Base-by-base conservation (phyloP, 306 rosid species). In the Vigna mungo region DNA sequence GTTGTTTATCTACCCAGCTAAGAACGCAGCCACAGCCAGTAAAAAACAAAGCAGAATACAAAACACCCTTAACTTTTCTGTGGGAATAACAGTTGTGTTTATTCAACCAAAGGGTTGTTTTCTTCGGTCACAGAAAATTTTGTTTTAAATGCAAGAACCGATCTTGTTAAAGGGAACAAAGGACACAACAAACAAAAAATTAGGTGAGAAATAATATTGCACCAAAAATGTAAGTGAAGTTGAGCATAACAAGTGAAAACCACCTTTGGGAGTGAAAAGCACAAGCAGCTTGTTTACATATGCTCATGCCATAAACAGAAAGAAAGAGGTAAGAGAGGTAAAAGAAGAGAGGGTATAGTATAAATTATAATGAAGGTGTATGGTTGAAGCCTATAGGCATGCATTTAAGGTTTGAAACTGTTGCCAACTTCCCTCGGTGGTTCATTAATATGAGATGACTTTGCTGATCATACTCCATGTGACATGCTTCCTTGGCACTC, bases 1-100 rank as follows among this genome's bases (percentile, higher is more conserved):
- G 91, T 86, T 93, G 97, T 82, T 91, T 80, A 88, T 87, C 98
- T 85, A 85, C 96, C 90, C 85, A 80, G 80, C 88, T 46, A 81
- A 84, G 68, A 36, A 68, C 77, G 21, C 79, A 51, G 66, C 43
- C 9, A 71, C 25, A 70, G 47, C 65, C 82, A 73, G 55, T 69
- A 67, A 80, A 74, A 13, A 37, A 69, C 68, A 63, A 61, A 62
- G 18, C 9, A 37, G 8, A 16, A 64, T 11, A 51, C 25, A 47
- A 11, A 41, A 61, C 9, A 78, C 23, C 58, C 80, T 55, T 70
- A 85, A 77, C 82, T 80, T 87, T 75, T 82, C 32, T 78, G 89
- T 64, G 84, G 87, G 68, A 84, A 85, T 79, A 76, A 83, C 88
- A 68, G 83, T 43, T 49, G 48, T 20, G 81, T 51, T 37, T 47